Conservation (phyloP, 345 rosid genomes). For the Nasturtium officinale region DNA sequence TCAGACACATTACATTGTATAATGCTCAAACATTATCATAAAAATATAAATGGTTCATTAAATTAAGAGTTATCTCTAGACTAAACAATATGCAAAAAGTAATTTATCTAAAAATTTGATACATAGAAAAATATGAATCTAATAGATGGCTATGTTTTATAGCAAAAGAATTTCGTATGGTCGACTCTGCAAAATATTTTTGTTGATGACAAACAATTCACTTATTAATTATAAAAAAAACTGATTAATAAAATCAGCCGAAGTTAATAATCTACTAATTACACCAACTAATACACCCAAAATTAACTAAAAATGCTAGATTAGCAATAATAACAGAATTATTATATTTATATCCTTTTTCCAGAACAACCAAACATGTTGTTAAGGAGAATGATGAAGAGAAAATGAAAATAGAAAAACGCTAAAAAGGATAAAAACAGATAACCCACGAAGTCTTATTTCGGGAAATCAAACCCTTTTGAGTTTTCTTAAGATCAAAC, state of each 20-base stretch:
- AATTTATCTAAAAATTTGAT: not conserved
- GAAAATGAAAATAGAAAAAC: constrained; percentile 30
- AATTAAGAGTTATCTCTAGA: not conserved
- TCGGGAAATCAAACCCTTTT: constrained; percentile 16
- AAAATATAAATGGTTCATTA: not conserved
- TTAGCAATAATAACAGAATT: constrained; percentile 16
- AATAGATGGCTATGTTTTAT: not conserved
- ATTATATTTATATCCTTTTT: not conserved
- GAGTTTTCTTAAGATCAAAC: constrained; percentile 23
- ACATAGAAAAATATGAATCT: not conserved
- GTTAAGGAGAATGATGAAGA: not conserved
- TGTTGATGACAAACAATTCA: not conserved
- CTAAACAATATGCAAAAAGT: not conserved
- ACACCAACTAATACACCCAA: not conserved
- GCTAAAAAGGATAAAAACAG: constrained; percentile 24
- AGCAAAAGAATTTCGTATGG: not conserved
- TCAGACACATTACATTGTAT: not conserved
- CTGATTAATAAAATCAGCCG: not conserved
- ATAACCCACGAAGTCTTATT: constrained; percentile 20
- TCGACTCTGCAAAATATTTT: not conserved
- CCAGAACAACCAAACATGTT: constrained; percentile 26
- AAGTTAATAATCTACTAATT: not conserved
- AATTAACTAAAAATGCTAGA: not conserved
- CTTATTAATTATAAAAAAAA: not conserved
- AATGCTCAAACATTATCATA: too few relatives aligned